Base-by-base conservation (phyloP, 2,329 filamentous ascomycete species). In the Achaetomium macrosporum region DNA sequence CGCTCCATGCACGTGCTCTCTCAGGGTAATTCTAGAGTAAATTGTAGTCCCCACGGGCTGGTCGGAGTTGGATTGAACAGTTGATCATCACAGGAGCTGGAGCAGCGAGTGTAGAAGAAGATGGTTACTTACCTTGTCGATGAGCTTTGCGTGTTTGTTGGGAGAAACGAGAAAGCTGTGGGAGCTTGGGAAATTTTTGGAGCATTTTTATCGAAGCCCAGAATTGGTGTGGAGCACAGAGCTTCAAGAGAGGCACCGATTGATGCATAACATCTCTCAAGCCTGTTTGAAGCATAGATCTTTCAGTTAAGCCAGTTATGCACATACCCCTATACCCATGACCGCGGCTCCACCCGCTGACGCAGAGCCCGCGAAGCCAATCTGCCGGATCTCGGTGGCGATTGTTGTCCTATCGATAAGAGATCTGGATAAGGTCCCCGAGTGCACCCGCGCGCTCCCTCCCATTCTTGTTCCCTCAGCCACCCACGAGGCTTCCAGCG, bases 41-140 rank as follows among this genome's bases (percentile, higher is more conserved):
- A 69, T 65, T 69, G 56, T 64, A 61, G 68, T 81, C 78, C 78
- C 78, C 79, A 82, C 74, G 70, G 66, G 63, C 64, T 73, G 69
- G 78, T 82, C 77, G 76, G 78, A 76, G 71, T 82, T 82, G 79
- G 79, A 82, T 82, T 82, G 78, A 81, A 81, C 76, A 69, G 69
- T 67, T 68, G 25, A 66, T 76, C 73, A 70, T 76, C 73, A 74
- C 61, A 59, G 71, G 66, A 72, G 68, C 53, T 47, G 42, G 25
- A 31, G 55, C 12, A 50, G 29, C 19, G 30, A 47, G 51, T 47
- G 37, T 37, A 9, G 37, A 51, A 10, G 35, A 29, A 41, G 42
- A 25, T 54, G 39, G 33, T 43, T 50, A 50, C 65, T 58, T 64
- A 67, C 65, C 65, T 66, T 64, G 61, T 55, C 39, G 56, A 50